These are phyloP conservation scores for Monosporascus sp. DNA, from an alignment of 2,329 filamentous ascomycete species.

Conservation along the genomic window DNA sequence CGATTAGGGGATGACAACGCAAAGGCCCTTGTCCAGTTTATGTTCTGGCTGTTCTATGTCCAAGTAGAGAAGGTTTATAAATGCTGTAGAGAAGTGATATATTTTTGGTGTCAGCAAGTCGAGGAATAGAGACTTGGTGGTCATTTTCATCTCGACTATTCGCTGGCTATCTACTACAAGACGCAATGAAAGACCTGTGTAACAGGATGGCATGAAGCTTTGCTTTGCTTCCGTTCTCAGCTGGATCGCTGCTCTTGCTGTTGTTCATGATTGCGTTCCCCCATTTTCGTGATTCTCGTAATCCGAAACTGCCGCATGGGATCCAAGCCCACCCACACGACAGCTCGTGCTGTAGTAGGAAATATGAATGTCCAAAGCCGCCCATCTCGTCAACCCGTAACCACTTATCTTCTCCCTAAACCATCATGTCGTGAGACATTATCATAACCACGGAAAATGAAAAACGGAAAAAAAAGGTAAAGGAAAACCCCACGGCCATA, in stretches of 20 bases:
- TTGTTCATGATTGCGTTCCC: neutral
- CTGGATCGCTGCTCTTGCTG: neutral
- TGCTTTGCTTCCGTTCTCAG: neutral
- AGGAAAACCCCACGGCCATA: conserved; percentile 11
- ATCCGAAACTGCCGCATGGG: neutral
- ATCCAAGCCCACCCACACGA: neutral
- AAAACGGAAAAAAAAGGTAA: conserved; percentile 9
- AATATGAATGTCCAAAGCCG: conserved; percentile 6
- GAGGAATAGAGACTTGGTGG: no score
- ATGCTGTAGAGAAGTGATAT: no score
- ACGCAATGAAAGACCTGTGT: neutral
- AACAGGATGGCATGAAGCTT: neutral
- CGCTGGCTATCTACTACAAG: neutral
- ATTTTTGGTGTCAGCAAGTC: no score
- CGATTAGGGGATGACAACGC: no score
- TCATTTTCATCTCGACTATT: no score
- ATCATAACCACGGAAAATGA: conserved; percentile 16
- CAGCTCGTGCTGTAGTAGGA: neutral
- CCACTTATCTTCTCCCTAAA: conserved; percentile 5
- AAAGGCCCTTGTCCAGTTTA: no score
- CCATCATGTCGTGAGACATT: conserved; percentile 27
- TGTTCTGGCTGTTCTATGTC: no score
- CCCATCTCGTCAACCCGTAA: conserved; percentile 15
- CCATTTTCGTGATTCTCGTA: neutral
- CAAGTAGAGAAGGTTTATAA: no score